Conservation (phyloP, 164 flowering plant genomes). For the Taxillus chinensis region DNA sequence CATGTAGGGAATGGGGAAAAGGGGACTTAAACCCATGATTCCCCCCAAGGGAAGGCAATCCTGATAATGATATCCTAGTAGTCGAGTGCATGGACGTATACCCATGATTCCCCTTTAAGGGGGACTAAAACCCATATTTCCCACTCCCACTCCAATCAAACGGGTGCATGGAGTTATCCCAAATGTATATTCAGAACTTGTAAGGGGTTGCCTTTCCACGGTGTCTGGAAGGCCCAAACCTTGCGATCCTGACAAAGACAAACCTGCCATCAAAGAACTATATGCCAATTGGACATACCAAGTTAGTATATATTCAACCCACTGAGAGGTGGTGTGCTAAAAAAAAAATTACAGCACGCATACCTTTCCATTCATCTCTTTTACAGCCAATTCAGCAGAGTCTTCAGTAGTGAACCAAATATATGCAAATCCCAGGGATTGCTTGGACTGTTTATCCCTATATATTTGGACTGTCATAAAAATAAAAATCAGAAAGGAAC, state of each 20-base stretch:
- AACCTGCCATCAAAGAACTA: constrained; percentile 37
- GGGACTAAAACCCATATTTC: too few species aligned
- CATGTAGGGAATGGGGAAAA: too few species aligned
- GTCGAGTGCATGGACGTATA: too few species aligned
- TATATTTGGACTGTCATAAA: constrained; percentile 19
- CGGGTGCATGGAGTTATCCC: too few species aligned
- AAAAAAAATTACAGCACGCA: not conserved
- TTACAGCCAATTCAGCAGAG: constrained; percentile 20
- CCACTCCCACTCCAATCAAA: too few species aligned
- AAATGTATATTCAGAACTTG: constrained; percentile 13
- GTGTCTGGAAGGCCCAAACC: constrained; percentile 23
- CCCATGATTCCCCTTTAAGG: too few species aligned
- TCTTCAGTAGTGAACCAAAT: constrained; percentile 27
- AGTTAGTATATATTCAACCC: not conserved
- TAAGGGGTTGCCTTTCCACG: constrained; percentile 14
- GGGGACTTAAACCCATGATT: too few species aligned
- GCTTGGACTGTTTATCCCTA: constrained; percentile 13
- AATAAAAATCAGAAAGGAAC: constrained; percentile 1
- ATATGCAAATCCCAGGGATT: constrained; percentile 33
- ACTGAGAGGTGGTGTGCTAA: not conserved
- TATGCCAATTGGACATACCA: constrained; percentile 3
- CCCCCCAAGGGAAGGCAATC: too few species aligned
- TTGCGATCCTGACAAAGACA: constrained; percentile 24
- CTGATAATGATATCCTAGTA: too few species aligned
- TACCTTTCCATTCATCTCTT: constrained; percentile 39